These are phyloP conservation scores for Neofusicoccum ribis DNA, from an alignment of 2,329 filamentous ascomycete species.

Conservation along the genomic window DNA sequence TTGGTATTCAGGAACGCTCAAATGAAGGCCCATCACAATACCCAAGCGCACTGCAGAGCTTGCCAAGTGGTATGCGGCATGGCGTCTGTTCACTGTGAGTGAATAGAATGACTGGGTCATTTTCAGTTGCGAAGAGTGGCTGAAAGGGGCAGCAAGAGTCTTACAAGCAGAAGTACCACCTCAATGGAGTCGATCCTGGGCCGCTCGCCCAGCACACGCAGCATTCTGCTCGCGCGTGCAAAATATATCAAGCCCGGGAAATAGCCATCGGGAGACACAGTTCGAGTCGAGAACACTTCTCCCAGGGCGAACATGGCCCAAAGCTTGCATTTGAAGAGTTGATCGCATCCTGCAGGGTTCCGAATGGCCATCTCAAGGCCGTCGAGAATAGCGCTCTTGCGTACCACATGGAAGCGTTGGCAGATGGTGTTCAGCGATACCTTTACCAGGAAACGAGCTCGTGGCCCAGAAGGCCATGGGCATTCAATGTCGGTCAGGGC, in stretches of 20 bases:
- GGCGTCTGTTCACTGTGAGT: conserved; percentile 46
- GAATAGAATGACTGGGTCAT: conserved; percentile 46
- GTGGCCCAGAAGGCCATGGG: conserved; percentile 42
- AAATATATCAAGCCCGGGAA: conserved; percentile 51
- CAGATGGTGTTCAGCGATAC: conserved; percentile 45
- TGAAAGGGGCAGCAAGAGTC: conserved; percentile 17
- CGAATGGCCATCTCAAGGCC: conserved; percentile 42
- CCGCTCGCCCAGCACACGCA: conserved; percentile 44
- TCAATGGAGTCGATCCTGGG: conserved; percentile 48
- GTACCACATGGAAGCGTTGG: conserved; percentile 46
- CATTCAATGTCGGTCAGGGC: conserved; percentile 36
- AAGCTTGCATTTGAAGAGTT: conserved; percentile 42
- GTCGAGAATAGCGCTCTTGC: conserved; percentile 40
- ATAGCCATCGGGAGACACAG: conserved; percentile 32
- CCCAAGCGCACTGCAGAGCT: conserved; percentile 47
- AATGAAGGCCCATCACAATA: conserved; percentile 48
- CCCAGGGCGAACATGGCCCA: conserved; percentile 50
- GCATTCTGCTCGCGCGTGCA: conserved; percentile 41
- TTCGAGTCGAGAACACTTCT: conserved; percentile 48
- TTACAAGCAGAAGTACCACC: conserved; percentile 46
- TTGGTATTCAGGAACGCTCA: conserved; percentile 42
- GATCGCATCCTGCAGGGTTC: conserved; percentile 35
- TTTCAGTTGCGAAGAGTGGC: not conserved
- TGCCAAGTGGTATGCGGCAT: conserved; percentile 47
- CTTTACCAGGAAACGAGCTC: conserved; percentile 41